Conservation (phyloP, 2,329 filamentous ascomycete genomes). For the Colletotrichum trifolii region DNA sequence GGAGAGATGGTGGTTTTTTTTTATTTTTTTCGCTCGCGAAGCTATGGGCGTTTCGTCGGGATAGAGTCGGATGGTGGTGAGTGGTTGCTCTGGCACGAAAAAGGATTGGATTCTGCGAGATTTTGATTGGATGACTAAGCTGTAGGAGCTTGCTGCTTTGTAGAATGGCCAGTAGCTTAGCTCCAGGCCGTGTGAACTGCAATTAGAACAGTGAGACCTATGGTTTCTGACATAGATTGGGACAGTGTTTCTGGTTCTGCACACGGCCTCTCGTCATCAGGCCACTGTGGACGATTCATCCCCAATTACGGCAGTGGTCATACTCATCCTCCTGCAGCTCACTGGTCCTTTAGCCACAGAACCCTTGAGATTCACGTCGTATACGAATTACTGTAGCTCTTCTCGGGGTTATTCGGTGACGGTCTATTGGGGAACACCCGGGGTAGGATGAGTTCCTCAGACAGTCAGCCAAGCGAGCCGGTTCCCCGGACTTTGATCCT, state of each 20-base stretch:
- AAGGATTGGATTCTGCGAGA: constrained; percentile 39
- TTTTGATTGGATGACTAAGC: constrained; percentile 41
- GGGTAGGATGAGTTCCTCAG: not conserved
- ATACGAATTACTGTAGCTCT: constrained; percentile 1
- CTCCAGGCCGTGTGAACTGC: constrained; percentile 38
- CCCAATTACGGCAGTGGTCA: constrained; percentile 28
- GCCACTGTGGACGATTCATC: constrained; percentile 28
- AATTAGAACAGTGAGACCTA: not conserved
- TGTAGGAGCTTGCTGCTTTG: constrained; percentile 14
- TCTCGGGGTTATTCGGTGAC: constrained; percentile 8
- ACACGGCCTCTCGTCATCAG: constrained; percentile 23
- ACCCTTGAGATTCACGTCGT: constrained; percentile 13
- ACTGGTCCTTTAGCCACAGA: constrained; percentile 21
- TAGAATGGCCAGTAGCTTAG: constrained; percentile 13
- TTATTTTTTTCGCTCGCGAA: constrained; percentile 31
- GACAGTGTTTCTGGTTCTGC: constrained; percentile 1
- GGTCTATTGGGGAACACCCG: constrained; percentile 11
- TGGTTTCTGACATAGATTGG: no score
- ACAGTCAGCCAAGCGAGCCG: not conserved
- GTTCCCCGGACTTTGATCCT: not conserved
- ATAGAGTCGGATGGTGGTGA: constrained; percentile 45
- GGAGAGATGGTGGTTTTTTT: constrained; percentile 13
- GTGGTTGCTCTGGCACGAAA: constrained; percentile 35
- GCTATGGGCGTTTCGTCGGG: constrained; percentile 37
- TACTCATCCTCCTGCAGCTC: constrained; percentile 24